Percentiles rank a stretch among this genome's conserved stretches.
These are phyloP conservation scores for Schwanniomyces pseudopolymorphus DNA, from an alignment of 805 yeast genomes.

Conservation along the genomic window DNA sequence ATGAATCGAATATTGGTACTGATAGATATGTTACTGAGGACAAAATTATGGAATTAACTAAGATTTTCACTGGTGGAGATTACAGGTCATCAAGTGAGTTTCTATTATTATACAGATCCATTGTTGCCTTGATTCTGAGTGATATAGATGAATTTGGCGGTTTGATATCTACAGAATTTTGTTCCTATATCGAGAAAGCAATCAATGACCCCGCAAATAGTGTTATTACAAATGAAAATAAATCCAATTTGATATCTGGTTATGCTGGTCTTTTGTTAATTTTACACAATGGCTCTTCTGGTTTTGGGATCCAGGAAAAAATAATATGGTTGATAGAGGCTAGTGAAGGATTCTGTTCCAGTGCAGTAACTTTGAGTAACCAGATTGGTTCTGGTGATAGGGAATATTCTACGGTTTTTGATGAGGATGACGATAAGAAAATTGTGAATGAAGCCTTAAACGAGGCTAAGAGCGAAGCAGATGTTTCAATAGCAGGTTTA, in stretches of 20 bases:
- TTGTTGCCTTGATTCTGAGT: constrained; percentile 44
- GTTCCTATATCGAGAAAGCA: constrained; percentile 22
- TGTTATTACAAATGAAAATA: constrained; percentile 36
- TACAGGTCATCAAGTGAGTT: constrained; percentile 42
- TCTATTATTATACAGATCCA: constrained; percentile 38
- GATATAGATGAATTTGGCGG: constrained; percentile 52
- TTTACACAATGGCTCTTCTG: constrained; percentile 48
- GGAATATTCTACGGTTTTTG: constrained; percentile 42
- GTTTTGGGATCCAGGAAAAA: constrained; percentile 49
- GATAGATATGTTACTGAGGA: constrained; percentile 37
- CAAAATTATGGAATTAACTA: constrained; percentile 31
- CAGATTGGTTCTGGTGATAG: constrained; percentile 42
- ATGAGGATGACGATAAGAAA: constrained; percentile 32
- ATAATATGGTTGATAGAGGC: constrained; percentile 43
- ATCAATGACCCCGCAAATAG: constrained; percentile 35
- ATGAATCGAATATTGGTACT: constrained; percentile 38
- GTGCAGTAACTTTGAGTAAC: constrained; percentile 27
- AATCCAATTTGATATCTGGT: constrained; percentile 38
- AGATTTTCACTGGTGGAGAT: constrained; percentile 29
- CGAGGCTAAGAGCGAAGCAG: constrained; percentile 32
- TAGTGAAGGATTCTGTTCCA: constrained; percentile 37
- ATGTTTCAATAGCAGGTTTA: constrained; percentile 41
- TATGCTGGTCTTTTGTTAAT: constrained; percentile 40
- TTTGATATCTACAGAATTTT: constrained; percentile 31
- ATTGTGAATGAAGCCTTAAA: constrained; percentile 32